These are phyloP conservation scores for Corylus heterophylla DNA, from an alignment of 306 rosid species.

Conservation along the genomic window DNA sequence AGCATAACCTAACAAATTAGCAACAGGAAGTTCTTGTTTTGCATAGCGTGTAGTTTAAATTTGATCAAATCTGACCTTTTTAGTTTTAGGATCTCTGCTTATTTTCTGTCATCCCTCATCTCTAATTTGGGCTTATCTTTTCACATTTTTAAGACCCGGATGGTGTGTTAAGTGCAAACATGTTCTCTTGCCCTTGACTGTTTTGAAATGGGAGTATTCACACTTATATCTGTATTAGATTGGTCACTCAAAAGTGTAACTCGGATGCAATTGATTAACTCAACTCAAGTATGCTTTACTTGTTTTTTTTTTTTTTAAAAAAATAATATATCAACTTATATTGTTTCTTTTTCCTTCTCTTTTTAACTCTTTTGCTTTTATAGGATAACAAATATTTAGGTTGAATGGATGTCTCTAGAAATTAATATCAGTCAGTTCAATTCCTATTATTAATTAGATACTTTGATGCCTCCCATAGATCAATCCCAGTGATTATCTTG, in stretches of 20 bases:
- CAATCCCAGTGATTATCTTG: too few relatives aligned
- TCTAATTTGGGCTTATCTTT: constrained; percentile 37
- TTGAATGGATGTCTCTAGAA: too few relatives aligned
- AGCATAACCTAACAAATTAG: constrained; percentile 77
- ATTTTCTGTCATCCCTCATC: constrained; percentile 42
- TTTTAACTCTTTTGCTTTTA: not conserved
- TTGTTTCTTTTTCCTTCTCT: not conserved
- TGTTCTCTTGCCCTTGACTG: constrained; percentile 31
- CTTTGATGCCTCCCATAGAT: too few relatives aligned
- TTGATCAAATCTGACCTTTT: constrained; percentile 32
- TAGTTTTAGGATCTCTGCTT: constrained; percentile 49
- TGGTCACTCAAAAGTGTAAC: constrained; percentile 32
- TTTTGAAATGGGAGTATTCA: constrained; percentile 35
- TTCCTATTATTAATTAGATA: too few relatives aligned
- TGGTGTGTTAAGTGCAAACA: constrained; percentile 48
- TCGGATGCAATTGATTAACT: constrained; percentile 1
- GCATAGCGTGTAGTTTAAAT: constrained; percentile 59
- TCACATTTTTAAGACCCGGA: constrained; percentile 33
- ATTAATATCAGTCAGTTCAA: too few relatives aligned
- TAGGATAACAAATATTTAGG: too few relatives aligned
- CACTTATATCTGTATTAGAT: constrained; percentile 32
- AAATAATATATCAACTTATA: not conserved
- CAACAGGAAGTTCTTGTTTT: constrained; percentile 49
- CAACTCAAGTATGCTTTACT: too few relatives aligned
- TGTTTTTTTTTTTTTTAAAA: too few relatives aligned